Evolutionary conservation across 208 protist species (phyloP).

Genomic region (Crithidia mellificae): DNA sequence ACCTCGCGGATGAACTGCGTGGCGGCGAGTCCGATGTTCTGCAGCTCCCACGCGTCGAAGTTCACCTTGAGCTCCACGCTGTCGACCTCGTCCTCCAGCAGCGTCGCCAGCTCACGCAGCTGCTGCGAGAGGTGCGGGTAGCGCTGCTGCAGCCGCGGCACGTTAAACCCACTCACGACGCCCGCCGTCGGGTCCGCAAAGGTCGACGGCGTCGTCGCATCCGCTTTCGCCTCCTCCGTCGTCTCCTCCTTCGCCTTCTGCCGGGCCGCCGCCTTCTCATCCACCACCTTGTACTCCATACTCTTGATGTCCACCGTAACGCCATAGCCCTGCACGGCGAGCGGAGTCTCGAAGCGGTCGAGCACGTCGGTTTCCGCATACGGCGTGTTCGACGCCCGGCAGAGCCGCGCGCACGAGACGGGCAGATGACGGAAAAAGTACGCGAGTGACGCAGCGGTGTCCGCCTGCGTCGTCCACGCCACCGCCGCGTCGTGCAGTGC

Average conservation of each 20-base stretch:
- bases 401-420: constrained; percentile 22
- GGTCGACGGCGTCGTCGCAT: background rate
- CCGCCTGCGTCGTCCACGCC: constrained; percentile 5
- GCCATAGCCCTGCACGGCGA: constrained; percentile 93
- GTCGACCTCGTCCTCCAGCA: constrained; percentile 36
- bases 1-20: constrained; percentile 52
- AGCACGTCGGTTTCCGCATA: no score
- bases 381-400: no score
- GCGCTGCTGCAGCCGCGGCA: constrained; percentile 34
- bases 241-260: constrained; percentile 19
- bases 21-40: constrained; percentile 61
- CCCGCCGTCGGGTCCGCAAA: background rate
- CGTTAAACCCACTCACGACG: constrained; percentile 51
- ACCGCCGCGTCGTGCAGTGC: constrained; percentile 31
- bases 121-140: constrained; percentile 34
- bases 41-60: constrained; percentile 72
- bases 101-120: constrained; percentile 45
- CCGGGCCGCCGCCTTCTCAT: constrained; percentile 66
- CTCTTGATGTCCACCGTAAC: constrained; percentile 95
- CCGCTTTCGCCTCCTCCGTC: background rate
- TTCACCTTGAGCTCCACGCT: constrained; percentile 53
- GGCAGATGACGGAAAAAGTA: constrained; percentile 72
- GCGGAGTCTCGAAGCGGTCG: constrained; percentile 39
- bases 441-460: background rate
- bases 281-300: constrained; percentile 96